Percentiles rank a stretch among this genome's conserved stretches.
Evolutionary conservation across 148 eudicot genomes (phyloP).

Genomic region (Euryodendron excelsum): DNA sequence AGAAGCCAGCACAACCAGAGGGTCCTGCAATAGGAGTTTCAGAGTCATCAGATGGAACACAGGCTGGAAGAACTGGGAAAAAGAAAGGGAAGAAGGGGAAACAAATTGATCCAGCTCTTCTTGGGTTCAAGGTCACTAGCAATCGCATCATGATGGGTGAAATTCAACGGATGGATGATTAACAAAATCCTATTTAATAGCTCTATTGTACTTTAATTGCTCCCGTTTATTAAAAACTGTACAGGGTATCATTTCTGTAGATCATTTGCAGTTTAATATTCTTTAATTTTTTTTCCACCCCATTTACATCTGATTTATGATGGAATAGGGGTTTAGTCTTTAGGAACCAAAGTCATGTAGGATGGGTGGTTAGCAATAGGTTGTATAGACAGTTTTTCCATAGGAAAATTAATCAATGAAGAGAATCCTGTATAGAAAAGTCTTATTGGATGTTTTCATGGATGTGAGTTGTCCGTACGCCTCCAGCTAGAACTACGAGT

Average conservation of each 20-base stretch:
- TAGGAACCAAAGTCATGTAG: neutral
- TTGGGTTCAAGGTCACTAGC: constrained; percentile 89
- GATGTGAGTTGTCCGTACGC: neutral
- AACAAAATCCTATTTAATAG: neutral
- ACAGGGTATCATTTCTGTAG: constrained; percentile 35
- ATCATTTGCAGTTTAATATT: constrained; percentile 11
- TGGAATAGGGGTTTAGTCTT: constrained; percentile 3
- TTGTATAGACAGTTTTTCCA: neutral
- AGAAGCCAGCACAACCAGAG: constrained; percentile 60
- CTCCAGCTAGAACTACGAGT: too few species aligned
- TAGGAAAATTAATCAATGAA: neutral
- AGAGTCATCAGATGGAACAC: constrained; percentile 50
- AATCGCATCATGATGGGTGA: constrained; percentile 97
- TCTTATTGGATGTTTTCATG: neutral
- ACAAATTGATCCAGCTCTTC: constrained; percentile 89
- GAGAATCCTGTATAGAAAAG: too few species aligned
- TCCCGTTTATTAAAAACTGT: constrained; percentile 27
- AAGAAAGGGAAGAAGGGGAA: constrained; percentile 91
- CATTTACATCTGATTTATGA: constrained; percentile 3
- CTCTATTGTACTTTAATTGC: neutral
- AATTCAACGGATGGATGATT: constrained; percentile 81
- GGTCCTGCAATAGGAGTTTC: constrained; percentile 25
- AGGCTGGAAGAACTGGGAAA: constrained; percentile 54
- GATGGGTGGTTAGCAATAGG: neutral
- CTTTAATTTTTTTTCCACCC: constrained; percentile 3